Percentiles rank a stretch among this genome's conserved stretches.
These are phyloP conservation scores for Penicillium ucsense DNA, from an alignment of 495 filamentous ascomycete genomes.

Conservation along the genomic window DNA sequence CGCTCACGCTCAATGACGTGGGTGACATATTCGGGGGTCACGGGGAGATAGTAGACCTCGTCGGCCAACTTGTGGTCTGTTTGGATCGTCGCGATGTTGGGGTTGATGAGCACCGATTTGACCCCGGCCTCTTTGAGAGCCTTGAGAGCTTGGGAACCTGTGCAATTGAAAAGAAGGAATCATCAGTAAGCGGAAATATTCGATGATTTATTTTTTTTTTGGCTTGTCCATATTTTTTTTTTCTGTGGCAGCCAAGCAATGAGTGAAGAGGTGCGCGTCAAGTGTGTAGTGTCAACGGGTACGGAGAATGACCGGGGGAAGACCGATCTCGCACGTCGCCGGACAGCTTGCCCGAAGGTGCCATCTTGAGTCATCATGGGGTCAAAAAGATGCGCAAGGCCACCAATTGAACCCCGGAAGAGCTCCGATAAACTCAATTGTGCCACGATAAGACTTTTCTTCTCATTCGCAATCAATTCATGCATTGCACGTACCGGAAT, in stretches of 20 bases:
- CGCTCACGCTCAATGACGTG: conserved; percentile 90
- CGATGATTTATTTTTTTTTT: too few species aligned
- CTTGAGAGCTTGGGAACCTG: conserved; percentile 94
- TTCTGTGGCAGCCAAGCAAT: too few species aligned
- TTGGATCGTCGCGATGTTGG: conserved; percentile 97
- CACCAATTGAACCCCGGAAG: background rate
- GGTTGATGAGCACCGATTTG: conserved; percentile 91
- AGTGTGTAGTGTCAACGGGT: too few species aligned
- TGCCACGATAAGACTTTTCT: too few species aligned
- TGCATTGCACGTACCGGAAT: conserved; percentile 59
- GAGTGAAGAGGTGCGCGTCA: too few species aligned
- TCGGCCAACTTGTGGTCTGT: conserved; percentile 96
- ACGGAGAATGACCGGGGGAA: too few species aligned
- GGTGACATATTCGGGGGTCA: conserved; percentile 93
- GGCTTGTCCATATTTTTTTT: too few species aligned
- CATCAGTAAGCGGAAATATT: conserved; percentile 2
- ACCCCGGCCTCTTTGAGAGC: conserved; percentile 94
- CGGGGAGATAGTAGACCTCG: conserved; percentile 95
- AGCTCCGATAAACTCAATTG: background rate
- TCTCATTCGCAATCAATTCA: too few species aligned
- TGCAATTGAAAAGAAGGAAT: background rate
- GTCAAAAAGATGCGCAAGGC: too few species aligned
- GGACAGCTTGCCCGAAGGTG: too few species aligned
- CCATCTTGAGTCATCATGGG: too few species aligned
- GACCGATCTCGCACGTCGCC: too few species aligned